A percentile compares a stretch with the other conserved stretches of the same genome.
These are phyloP conservation scores for Penicillium sp. DNA, from an alignment of 2,329 filamentous ascomycete species.

Conservation along the genomic window DNA sequence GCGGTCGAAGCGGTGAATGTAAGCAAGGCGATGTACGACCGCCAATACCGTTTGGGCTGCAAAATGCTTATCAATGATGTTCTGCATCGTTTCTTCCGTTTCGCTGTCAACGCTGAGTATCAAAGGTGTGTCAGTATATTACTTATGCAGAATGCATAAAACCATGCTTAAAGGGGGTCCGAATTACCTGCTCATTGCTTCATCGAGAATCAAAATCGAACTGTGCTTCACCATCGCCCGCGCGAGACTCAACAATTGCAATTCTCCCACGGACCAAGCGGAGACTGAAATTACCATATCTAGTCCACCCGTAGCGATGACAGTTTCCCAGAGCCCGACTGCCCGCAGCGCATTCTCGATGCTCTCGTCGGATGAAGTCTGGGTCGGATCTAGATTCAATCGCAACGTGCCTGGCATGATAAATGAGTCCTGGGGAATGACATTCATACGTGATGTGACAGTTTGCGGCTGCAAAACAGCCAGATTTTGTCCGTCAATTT, in stretches of 20 bases:
- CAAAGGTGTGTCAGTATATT: too few species aligned
- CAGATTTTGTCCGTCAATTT: constrained; percentile 24
- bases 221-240: not conserved
- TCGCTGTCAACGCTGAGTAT: not conserved
- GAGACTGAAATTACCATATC: not conserved
- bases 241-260: not conserved
- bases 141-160: too few species aligned
- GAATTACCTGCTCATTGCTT: constrained; percentile 4
- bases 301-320: not conserved
- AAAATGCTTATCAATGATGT: not conserved
- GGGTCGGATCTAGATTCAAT: constrained; percentile 13
- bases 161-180: too few species aligned
- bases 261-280: not conserved
- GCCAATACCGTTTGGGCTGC: not conserved
- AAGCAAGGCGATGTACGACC: not conserved
- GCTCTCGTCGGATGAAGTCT: not conserved
- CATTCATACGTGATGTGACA: constrained; percentile 18
- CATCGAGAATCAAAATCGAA: not conserved
- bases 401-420: constrained; percentile 23
- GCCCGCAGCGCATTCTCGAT: not conserved
- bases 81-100: not conserved
- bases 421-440: constrained; percentile 27
- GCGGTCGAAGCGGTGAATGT: not conserved
- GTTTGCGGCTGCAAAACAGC: constrained; percentile 7
- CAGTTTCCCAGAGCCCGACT: not conserved